A percentile compares a stretch with the other conserved stretches of the same genome.
Evolutionary conservation across 2,329 filamentous ascomycete genomes (phyloP).

Genomic region (Dichotomopilus funicola): DNA sequence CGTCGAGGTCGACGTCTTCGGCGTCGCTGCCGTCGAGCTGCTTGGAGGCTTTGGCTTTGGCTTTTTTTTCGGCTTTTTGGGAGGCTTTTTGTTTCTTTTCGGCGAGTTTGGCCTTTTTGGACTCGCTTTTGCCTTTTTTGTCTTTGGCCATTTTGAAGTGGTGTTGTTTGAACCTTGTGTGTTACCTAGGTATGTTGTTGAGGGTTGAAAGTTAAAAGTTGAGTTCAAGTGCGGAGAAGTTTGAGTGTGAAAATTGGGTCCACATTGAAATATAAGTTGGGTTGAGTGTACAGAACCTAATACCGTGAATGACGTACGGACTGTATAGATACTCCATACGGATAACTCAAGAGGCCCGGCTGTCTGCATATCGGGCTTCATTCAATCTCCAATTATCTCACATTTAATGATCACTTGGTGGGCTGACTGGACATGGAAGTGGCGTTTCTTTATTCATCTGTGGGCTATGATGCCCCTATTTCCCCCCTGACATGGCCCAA

Average conservation of each 20-base stretch:
- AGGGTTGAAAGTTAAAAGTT: background rate
- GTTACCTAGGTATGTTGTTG: background rate
- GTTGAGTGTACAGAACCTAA: too few species aligned
- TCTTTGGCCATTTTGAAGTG: slow-evolving; percentile 37
- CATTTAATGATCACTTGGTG: too few species aligned
- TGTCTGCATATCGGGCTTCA: too few species aligned
- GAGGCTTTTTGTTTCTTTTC: slow-evolving; percentile 72
- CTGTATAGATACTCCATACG: too few species aligned
- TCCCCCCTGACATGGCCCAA: background rate
- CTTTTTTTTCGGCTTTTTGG: slow-evolving; percentile 84
- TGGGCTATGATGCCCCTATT: too few species aligned
- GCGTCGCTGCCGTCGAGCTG: slow-evolving; percentile 69
- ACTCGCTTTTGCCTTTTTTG: slow-evolving; percentile 37
- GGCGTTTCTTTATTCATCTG: too few species aligned
- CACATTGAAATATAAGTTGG: background rate
- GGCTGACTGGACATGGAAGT: too few species aligned
- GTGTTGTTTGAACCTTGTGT: background rate
- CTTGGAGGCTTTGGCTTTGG: slow-evolving; percentile 63
- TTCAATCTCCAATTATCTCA: too few species aligned
- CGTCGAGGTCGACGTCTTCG: slow-evolving; percentile 89
- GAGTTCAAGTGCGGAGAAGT: slow-evolving; percentile 8
- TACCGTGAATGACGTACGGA: too few species aligned
- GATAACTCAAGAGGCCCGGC: too few species aligned
- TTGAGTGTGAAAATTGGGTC: slow-evolving; percentile 2
- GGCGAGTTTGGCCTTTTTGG: slow-evolving; percentile 44